Evolutionary conservation across 257 asterid species (phyloP).

Genomic region (Petunia secreta): DNA sequence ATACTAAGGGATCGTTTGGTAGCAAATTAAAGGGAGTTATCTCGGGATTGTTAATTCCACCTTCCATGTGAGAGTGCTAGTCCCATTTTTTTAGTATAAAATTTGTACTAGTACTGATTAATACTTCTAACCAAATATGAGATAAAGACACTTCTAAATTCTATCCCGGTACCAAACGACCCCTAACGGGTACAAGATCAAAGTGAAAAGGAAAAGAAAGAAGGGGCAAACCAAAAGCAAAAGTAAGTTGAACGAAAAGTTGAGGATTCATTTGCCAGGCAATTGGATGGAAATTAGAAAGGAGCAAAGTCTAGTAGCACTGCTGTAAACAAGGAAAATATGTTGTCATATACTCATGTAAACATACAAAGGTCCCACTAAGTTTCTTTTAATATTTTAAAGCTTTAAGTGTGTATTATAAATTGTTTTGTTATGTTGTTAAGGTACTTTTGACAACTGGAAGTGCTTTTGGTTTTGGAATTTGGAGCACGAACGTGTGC

Average conservation of each 20-base stretch:
- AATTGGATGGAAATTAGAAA: constrained; percentile 15
- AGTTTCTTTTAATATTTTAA: background rate
- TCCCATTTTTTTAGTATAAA: too few relatives aligned
- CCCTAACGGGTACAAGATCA: background rate
- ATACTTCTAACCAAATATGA: too few relatives aligned
- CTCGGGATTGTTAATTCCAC: too few relatives aligned
- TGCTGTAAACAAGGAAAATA: background rate
- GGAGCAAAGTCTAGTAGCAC: background rate
- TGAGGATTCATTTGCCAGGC: background rate
- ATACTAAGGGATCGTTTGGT: too few relatives aligned
- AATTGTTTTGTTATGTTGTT: background rate
- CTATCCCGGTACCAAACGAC: too few relatives aligned
- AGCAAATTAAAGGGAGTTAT: too few relatives aligned
- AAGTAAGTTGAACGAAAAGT: background rate
- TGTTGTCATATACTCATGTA: background rate
- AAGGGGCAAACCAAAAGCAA: background rate
- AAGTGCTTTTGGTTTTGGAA: too few relatives aligned
- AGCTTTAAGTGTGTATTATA: background rate
- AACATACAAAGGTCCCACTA: background rate
- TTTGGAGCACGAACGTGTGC: background rate
- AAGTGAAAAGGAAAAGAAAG: background rate
- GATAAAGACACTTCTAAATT: too few relatives aligned
- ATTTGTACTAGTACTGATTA: too few relatives aligned
- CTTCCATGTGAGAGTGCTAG: too few relatives aligned
- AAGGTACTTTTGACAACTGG: too few relatives aligned